These are phyloP conservation scores for Podaxis pistillaris DNA, from an alignment of 768 basidiomycete genomes.

Conservation along the genomic window DNA sequence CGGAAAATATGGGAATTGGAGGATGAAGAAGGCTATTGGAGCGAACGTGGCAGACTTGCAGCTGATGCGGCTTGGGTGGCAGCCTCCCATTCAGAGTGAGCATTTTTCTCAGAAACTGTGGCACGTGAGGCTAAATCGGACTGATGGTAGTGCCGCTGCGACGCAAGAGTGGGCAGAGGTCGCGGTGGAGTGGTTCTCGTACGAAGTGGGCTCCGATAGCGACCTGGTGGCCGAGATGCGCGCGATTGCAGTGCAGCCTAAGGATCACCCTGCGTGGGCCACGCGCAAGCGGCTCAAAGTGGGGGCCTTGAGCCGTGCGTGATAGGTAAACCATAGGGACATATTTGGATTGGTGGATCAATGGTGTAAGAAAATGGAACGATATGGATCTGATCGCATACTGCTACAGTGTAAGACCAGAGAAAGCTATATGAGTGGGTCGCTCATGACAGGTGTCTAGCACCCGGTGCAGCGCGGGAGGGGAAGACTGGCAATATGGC, in stretches of 20 bases:
- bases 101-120: slow-evolving; percentile 12
- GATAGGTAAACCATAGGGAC: background rate
- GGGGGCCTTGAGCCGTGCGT: slow-evolving; percentile 27
- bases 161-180: slow-evolving; percentile 47
- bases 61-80: slow-evolving; percentile 61
- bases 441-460: background rate
- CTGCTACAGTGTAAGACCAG: background rate
- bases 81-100: slow-evolving; percentile 64
- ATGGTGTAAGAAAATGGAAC: background rate
- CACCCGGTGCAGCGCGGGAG: background rate
- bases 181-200: slow-evolving; percentile 52
- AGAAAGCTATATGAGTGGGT: background rate
- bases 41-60: slow-evolving; percentile 61
- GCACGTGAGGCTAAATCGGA: slow-evolving; percentile 4
- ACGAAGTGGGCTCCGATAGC: slow-evolving; percentile 57
- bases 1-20: slow-evolving; percentile 56
- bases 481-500: background rate
- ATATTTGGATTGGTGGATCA: background rate
- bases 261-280: slow-evolving; percentile 49
- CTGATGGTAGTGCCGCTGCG: slow-evolving; percentile 40
- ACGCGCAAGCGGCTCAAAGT: slow-evolving; percentile 34
- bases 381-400: background rate
- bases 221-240: slow-evolving; percentile 42
- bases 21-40: slow-evolving; percentile 64
- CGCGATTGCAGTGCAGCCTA: slow-evolving; percentile 32